Percentiles rank a stretch among this genome's conserved stretches.
These are phyloP conservation scores for Aureobasidium sp. DNA, from an alignment of 2,329 filamentous ascomycete genomes.

Conservation along the genomic window DNA sequence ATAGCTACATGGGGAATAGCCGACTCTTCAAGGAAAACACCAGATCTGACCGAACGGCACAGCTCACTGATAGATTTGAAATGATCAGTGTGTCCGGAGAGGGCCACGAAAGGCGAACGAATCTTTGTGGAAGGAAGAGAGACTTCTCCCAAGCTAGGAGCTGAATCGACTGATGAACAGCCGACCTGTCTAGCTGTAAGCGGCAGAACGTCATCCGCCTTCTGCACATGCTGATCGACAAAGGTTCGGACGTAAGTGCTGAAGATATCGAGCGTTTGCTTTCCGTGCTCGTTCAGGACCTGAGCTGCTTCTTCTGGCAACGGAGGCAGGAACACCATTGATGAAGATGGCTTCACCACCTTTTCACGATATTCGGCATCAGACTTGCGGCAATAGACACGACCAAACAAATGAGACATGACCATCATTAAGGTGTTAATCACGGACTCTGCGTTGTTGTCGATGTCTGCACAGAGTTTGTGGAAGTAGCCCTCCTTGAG, in stretches of 20 bases:
- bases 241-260: conserved; percentile 61
- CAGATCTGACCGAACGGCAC: conserved; percentile 54
- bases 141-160: neutral
- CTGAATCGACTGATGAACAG: conserved; percentile 16
- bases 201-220: conserved; percentile 49
- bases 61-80: conserved; percentile 60
- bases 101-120: conserved; percentile 60
- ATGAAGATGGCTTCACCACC: conserved; percentile 49
- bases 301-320: conserved; percentile 50
- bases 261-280: conserved; percentile 57
- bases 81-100: conserved; percentile 58
- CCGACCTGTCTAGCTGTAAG: conserved; percentile 46
- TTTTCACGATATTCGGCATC: conserved; percentile 40
- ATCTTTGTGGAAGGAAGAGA: conserved; percentile 37
- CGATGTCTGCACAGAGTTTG: conserved; percentile 50
- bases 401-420: conserved; percentile 62
- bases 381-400: conserved; percentile 42
- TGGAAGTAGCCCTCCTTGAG: conserved; percentile 64
- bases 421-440: conserved; percentile 57
- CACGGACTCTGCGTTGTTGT: conserved; percentile 40
- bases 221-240: conserved; percentile 52
- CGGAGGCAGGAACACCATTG: conserved; percentile 55
- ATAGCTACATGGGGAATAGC: conserved; percentile 61
- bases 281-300: conserved; percentile 54
- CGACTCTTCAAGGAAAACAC: conserved; percentile 66